Evolutionary conservation across 768 basidiomycete species (phyloP).

Genomic region (Macrolepiota fuliginosa): DNA sequence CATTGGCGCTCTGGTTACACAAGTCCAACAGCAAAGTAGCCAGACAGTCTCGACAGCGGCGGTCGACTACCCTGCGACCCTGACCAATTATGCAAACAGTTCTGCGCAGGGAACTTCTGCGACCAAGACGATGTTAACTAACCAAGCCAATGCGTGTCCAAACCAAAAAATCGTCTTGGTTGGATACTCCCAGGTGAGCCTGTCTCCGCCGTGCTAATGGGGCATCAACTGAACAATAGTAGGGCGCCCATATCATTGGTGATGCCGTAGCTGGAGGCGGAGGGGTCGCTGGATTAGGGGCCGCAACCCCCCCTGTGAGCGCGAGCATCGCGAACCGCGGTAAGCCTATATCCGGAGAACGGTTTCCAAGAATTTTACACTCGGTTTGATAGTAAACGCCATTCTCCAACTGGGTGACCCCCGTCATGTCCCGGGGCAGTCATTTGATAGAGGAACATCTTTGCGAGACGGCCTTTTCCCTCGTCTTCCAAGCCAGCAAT

Average conservation of each 20-base stretch:
- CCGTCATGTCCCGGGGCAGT: slow-evolving; percentile 23
- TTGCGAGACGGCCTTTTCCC: slow-evolving; percentile 19
- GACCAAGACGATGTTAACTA: slow-evolving; percentile 23
- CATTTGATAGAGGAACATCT: slow-evolving; percentile 25
- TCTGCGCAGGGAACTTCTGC: slow-evolving; percentile 26
- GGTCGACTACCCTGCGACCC: slow-evolving; percentile 27
- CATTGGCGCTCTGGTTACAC: slow-evolving; percentile 24
- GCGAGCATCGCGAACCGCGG: slow-evolving; percentile 18
- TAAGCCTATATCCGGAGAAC: background rate
- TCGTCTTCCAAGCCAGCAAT: slow-evolving; percentile 19
- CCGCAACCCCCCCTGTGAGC: slow-evolving; percentile 20
- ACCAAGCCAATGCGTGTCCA: slow-evolving; percentile 24
- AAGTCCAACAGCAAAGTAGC: slow-evolving; percentile 22
- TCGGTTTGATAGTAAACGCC: slow-evolving; percentile 20
- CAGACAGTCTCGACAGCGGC: slow-evolving; percentile 26
- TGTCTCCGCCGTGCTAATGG: background rate
- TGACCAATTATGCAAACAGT: slow-evolving; percentile 25
- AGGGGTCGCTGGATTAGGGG: slow-evolving; percentile 18
- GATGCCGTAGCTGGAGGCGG: slow-evolving; percentile 26
- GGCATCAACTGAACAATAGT: background rate
- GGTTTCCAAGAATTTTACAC: background rate
- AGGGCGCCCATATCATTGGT: slow-evolving; percentile 29
- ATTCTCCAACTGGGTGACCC: slow-evolving; percentile 27
- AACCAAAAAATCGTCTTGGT: slow-evolving; percentile 29
- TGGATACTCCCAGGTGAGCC: slow-evolving; percentile 24